Evolutionary conservation across 139 green algal genomes (phyloP).

Genomic region (Limnomonas spitsbergensis): DNA sequence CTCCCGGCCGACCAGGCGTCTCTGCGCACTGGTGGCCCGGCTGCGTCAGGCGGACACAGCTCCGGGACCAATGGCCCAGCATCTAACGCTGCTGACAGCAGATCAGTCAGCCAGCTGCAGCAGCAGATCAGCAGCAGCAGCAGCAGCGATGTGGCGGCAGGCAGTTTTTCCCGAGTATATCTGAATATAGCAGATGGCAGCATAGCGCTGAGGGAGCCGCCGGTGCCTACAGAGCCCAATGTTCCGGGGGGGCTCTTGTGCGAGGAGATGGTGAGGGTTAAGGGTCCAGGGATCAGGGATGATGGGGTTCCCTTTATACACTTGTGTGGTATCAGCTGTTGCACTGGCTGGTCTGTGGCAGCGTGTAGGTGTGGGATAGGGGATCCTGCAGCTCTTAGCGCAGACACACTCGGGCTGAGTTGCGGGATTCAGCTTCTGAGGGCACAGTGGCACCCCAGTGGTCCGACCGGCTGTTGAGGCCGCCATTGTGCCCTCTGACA

Average conservation of each 20-base stretch:
- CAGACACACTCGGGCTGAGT: too few species aligned
- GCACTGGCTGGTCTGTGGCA: too few species aligned
- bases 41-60: too few species aligned
- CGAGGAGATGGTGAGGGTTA: conserved; percentile 28
- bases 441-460: too few species aligned
- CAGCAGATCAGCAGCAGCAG: too few species aligned
- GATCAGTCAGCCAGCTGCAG: neutral
- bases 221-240: neutral
- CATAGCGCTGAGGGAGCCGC: neutral
- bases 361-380: too few species aligned
- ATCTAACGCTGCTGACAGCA: conserved; percentile 9
- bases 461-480: too few species aligned
- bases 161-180: neutral
- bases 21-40: too few species aligned
- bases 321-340: too few species aligned
- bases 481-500: too few species aligned
- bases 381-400: too few species aligned
- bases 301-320: neutral
- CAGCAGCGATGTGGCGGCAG: neutral
- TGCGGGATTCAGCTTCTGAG: too few species aligned
- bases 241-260: conserved; percentile 20
- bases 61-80: neutral
- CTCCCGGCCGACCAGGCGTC: neutral
- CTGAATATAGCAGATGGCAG: neutral
- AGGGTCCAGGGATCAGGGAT: neutral